phyloP scores from a whole-genome alignment of 129 eudicot species.

The Scalesia atractyloides region DNA sequence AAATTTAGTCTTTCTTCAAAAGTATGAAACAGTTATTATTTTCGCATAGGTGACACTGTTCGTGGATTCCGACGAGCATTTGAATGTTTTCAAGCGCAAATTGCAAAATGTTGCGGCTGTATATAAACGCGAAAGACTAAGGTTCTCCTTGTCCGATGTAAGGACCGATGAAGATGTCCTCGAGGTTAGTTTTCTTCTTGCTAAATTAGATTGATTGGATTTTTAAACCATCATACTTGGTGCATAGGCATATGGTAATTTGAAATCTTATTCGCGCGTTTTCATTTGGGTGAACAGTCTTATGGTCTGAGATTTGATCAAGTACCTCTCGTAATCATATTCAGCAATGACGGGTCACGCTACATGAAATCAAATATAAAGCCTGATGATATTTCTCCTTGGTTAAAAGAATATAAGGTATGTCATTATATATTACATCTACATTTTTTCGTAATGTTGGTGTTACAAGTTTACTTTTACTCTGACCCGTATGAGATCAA shows the following conservation, averaged over 20 bases:
- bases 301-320: slow-evolving; percentile 70
- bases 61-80: slow-evolving; percentile 17
- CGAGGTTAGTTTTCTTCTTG: slow-evolving; percentile 35
- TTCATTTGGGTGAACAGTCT: slow-evolving; percentile 41
- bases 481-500: too few species aligned
- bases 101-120: slow-evolving; percentile 39
- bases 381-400: slow-evolving; percentile 65
- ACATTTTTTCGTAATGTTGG: too few species aligned
- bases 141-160: slow-evolving; percentile 50
- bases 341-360: slow-evolving; percentile 52
- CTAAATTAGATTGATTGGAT: too few species aligned
- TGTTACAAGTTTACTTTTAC: too few species aligned
- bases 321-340: slow-evolving; percentile 59
- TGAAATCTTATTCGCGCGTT: background rate
- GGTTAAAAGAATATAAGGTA: slow-evolving; percentile 72
- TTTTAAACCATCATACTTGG: background rate
- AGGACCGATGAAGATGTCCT: slow-evolving; percentile 38
- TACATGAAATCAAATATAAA: slow-evolving; percentile 64
- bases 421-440: too few species aligned
- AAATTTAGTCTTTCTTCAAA: too few species aligned
- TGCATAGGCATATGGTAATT: background rate
- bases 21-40: too few species aligned
- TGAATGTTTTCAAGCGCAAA: slow-evolving; percentile 41
- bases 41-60: too few species aligned
- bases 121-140: slow-evolving; percentile 50